A percentile compares a stretch with the other conserved stretches of the same genome.
phyloP scores from a whole-genome alignment of 2,329 filamentous ascomycete species.

The Botrytis galanthina region DNA sequence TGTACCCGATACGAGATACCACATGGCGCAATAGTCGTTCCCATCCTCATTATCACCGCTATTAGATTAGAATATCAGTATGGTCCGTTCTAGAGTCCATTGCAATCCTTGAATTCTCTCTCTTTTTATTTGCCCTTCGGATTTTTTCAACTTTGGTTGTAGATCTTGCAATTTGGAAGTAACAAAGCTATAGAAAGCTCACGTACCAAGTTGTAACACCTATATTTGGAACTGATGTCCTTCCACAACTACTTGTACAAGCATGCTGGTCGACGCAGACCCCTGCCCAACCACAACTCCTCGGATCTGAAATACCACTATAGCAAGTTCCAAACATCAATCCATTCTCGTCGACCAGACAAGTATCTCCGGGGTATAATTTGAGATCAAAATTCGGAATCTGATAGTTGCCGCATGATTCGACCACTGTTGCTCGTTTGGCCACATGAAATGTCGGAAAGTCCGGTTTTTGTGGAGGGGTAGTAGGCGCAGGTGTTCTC shows the following conservation, averaged over 20 bases:
- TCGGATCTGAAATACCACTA: neutral
- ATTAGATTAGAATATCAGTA: neutral
- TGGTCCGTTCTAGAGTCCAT: neutral
- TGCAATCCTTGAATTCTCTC: neutral
- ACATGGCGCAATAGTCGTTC: neutral
- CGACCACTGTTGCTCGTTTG: neutral
- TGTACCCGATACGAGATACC: slow-evolving; percentile 6
- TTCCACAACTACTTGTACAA: slow-evolving; percentile 9
- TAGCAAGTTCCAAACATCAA: slow-evolving; percentile 6
- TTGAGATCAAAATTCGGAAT: neutral
- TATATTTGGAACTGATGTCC: slow-evolving; percentile 9
- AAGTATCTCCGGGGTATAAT: neutral
- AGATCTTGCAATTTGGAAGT: neutral
- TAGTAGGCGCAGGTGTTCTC: neutral
- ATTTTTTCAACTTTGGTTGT: neutral
- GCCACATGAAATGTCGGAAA: neutral
- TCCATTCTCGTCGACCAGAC: slow-evolving; percentile 6
- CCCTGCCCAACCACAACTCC: slow-evolving; percentile 2
- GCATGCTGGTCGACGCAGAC: neutral
- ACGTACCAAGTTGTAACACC: slow-evolving; percentile 9
- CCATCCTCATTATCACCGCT: neutral
- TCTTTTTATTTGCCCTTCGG: neutral
- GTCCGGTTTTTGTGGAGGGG: neutral
- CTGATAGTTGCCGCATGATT: neutral
- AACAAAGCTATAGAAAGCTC: neutral